Conservation (phyloP, 176 grass and related monocot species). For the Carex parvula region DNA sequence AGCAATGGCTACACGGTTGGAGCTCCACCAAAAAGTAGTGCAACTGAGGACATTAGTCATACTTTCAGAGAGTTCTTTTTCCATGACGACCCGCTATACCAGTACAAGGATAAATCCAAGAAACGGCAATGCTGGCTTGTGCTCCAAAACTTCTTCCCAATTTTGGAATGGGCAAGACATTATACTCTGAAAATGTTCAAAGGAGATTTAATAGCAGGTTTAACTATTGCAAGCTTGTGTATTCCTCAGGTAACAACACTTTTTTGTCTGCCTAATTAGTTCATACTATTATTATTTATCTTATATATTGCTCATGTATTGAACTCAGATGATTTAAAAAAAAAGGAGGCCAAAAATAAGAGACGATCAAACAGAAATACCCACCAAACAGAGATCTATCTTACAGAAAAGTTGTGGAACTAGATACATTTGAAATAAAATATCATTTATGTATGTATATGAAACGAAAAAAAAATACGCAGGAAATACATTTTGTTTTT, state of each 20-base stretch:
- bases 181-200: slow-evolving; percentile 62
- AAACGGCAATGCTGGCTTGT: slow-evolving; percentile 48
- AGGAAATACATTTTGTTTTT: neutral
- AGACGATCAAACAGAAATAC: no score
- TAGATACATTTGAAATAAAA: neutral
- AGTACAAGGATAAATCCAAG: slow-evolving; percentile 61
- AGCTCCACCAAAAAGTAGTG: slow-evolving; percentile 42
- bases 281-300: neutral
- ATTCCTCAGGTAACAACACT: slow-evolving; percentile 66
- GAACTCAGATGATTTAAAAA: no score
- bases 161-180: slow-evolving; percentile 55
- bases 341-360: no score
- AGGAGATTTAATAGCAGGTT: slow-evolving; percentile 58
- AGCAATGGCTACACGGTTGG: slow-evolving; percentile 45
- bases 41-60: slow-evolving; percentile 37
- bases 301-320: no score
- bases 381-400: neutral
- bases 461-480: neutral
- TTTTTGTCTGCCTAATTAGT: neutral
- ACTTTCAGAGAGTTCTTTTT: slow-evolving; percentile 71
- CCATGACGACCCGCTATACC: slow-evolving; percentile 54
- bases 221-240: slow-evolving; percentile 86
- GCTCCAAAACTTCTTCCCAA: slow-evolving; percentile 55
- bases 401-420: neutral
- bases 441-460: neutral